Evolutionary conservation across 1,284 basidiomycete species (phyloP).

Genomic region (Lentinula novae-zelandiae): DNA sequence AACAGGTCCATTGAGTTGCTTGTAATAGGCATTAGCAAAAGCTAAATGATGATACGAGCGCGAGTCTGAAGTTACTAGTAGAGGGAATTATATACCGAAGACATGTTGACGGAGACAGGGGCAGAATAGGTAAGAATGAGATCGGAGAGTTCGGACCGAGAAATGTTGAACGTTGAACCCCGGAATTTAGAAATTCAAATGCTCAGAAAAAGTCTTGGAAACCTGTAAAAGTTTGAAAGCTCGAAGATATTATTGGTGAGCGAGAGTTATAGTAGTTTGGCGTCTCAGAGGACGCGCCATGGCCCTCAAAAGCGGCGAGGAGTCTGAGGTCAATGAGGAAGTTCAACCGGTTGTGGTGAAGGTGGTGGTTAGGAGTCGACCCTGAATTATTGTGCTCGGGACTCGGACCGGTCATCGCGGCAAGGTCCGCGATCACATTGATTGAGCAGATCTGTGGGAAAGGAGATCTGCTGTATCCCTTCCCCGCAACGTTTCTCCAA

Average conservation of each 20-base stretch:
- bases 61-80: neutral
- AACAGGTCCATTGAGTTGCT: slow-evolving; percentile 47
- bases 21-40: slow-evolving; percentile 14
- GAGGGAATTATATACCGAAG: neutral
- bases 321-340: neutral
- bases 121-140: neutral
- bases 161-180: neutral
- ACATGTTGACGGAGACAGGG: neutral
- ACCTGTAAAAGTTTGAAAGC: neutral
- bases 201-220: neutral
- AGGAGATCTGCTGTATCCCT: slow-evolving; percentile 1
- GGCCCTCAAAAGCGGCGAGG: neutral
- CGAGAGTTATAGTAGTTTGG: neutral
- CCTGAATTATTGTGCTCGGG: neutral
- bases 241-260: neutral
- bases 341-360: neutral
- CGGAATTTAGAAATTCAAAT: neutral
- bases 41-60: slow-evolving; percentile 7
- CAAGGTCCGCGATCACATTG: neutral
- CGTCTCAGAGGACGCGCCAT: neutral
- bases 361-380: neutral
- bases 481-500: slow-evolving; percentile 5
- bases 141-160: slow-evolving; percentile 23
- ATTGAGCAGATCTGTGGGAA: neutral
- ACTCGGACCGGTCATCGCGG: neutral